Evolutionary conservation across 345 rosid genomes (phyloP), one percentile per base, ranked within the genome.

Genomic region (Erodium maritimum): DNA sequence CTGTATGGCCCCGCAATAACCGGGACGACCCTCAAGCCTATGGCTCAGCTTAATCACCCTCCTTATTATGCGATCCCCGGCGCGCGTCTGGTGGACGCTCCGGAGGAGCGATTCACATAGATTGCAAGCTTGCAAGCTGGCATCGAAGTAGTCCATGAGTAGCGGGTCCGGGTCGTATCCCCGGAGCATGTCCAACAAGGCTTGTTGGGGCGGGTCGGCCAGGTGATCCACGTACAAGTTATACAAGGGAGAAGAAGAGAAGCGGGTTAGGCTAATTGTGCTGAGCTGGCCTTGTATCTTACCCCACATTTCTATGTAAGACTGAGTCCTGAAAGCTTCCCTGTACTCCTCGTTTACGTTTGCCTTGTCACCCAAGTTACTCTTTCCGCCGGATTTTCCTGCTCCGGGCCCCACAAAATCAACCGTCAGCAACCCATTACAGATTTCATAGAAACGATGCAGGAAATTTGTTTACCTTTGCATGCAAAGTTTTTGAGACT

Each of bases 341-440:
- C 72, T 80, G 86, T 91, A 88, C 64, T 91, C 98, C 56, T 86
- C 89, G 58, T 76, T 77, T 17, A 91, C 82, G 63, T 66, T 82
- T 63, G 67, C 52, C 80, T 78, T 70, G 66, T 52, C 69, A 23
- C 71, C 60, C 60, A 74, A 72, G 85, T 68, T 68, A 61, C 57
- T 54, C 12, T n/a, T 53, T 23, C 12, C 3, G 19, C 59, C 54
- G 3, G 21, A 25, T 68, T 74, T 74, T 56, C 56, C 72, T 34
- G 56, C 57, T 79, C 93, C 83, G 76, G 65, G 57, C 52, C 33
- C 33, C 60, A 62, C 42, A 65, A 54, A 80, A 61, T 25, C 33
- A 58, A 54, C 20, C 16, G 19, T 17, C 19, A 50, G 11, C 53
- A 50, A 46, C 51, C 51, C 51, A 46, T 46, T 17, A 50, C 2